Evolutionary conservation across 2,329 filamentous ascomycete species (phyloP).

Genomic region (Neoarthrinium moseri): DNA sequence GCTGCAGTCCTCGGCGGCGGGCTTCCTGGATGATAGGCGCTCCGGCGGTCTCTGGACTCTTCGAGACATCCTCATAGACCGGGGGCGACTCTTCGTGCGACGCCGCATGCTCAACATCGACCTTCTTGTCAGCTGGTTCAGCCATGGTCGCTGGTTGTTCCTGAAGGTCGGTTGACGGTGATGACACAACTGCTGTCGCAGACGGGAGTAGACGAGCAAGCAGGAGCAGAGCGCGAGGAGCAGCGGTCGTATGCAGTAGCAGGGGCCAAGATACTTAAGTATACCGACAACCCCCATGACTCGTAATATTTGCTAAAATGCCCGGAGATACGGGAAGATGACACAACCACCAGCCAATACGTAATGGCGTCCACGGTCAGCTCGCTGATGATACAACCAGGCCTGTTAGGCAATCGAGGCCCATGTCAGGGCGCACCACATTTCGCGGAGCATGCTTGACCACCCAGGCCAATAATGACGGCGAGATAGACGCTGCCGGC

Average conservation of each 20-base stretch:
- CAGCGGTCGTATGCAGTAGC: too few species aligned
- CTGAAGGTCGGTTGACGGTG: neutral
- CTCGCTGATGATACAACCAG: slow-evolving; percentile 1
- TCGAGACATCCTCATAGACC: slow-evolving; percentile 3
- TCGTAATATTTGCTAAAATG: slow-evolving; percentile 9
- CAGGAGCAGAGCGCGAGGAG: too few species aligned
- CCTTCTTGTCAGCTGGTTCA: slow-evolving; percentile 8
- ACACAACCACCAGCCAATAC: too few species aligned
- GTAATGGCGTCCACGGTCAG: too few species aligned
- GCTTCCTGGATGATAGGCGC: slow-evolving; percentile 11
- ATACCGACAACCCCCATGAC: too few species aligned
- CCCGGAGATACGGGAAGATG: too few species aligned
- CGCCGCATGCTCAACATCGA: slow-evolving; percentile 8
- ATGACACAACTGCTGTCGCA: neutral
- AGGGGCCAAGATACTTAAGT: too few species aligned
- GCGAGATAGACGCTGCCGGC: neutral
- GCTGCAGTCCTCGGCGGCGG: slow-evolving; percentile 22
- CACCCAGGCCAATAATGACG: neutral
- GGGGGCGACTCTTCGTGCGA: slow-evolving; percentile 7
- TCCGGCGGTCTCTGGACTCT: neutral
- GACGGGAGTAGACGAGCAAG: too few species aligned
- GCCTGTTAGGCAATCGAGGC: neutral
- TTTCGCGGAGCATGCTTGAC: neutral
- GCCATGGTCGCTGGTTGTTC: slow-evolving; percentile 1
- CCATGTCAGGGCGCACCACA: too few species aligned